phyloP scores from a whole-genome alignment of 441 rosid genomes.

The Breynia disticha region DNA sequence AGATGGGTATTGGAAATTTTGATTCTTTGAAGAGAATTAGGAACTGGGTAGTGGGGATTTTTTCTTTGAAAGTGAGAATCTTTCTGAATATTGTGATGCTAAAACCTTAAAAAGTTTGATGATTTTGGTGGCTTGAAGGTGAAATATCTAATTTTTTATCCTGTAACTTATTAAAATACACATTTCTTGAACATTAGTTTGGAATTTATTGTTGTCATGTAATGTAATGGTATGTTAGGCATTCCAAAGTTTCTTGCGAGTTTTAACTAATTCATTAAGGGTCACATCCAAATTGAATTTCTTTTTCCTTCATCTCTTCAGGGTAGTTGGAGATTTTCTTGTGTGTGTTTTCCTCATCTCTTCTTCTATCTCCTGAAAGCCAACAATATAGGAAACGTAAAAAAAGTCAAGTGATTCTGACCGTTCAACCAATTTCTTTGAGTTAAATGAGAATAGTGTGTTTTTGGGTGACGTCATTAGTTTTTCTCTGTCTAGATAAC shows the following conservation, averaged over 20 bases:
- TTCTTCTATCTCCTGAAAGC: conserved; percentile 6
- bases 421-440: conserved; percentile 28
- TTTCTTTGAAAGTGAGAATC: not conserved
- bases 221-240: conserved; percentile 17
- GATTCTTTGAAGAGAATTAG: not conserved
- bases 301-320: not conserved
- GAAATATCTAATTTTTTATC: not conserved
- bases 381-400: conserved; percentile 6
- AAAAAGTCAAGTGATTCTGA: conserved; percentile 18
- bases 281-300: conserved; percentile 18
- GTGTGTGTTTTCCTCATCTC: conserved; percentile 7
- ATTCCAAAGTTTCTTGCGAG: conserved; percentile 26
- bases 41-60: conserved; percentile 2
- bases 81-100: not conserved
- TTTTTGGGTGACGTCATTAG: conserved; percentile 18
- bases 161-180: not conserved
- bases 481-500: conserved; percentile 4
- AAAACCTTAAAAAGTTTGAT: not conserved
- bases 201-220: conserved; percentile 10
- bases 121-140: not conserved
- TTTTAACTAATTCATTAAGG: conserved; percentile 10
- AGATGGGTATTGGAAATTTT: conserved; percentile 3
- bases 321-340: conserved; percentile 13
- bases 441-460: conserved; percentile 6
- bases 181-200: conserved; percentile 6